Conservation (phyloP, 2,329 filamentous ascomycete species). For the Fusarium fracticaudum region DNA sequence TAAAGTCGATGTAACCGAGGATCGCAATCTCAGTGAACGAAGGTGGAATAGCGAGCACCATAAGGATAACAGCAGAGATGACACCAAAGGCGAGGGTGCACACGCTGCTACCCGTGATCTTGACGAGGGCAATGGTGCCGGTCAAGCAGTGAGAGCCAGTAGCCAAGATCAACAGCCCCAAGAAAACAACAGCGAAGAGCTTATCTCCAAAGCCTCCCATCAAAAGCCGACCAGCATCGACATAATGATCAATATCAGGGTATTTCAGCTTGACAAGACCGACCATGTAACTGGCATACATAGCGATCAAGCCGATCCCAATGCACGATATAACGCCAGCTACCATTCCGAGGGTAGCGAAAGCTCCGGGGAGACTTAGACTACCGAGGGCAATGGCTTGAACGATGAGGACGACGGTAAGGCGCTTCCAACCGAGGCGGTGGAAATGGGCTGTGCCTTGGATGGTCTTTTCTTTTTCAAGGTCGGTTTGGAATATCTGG, state of each 20-base stretch:
- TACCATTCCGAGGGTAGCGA: conserved; percentile 64
- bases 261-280: conserved; percentile 58
- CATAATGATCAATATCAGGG: conserved; percentile 71
- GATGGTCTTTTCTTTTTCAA: conserved; percentile 58
- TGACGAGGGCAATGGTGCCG: conserved; percentile 75
- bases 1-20: conserved; percentile 64
- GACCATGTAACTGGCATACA: conserved; percentile 58
- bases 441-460: conserved; percentile 60
- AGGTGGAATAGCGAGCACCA: conserved; percentile 57
- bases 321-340: conserved; percentile 54
- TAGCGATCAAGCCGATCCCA: conserved; percentile 55
- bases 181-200: conserved; percentile 67
- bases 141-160: conserved; percentile 77
- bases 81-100: conserved; percentile 59
- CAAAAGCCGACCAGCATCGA: conserved; percentile 72
- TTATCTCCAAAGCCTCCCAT: conserved; percentile 65
- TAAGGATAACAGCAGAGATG: conserved; percentile 56
- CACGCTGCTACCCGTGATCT: conserved; percentile 64
- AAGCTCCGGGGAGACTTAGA: conserved; percentile 60
- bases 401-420: conserved; percentile 64
- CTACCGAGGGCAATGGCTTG: conserved; percentile 65
- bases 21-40: conserved; percentile 60
- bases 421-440: conserved; percentile 41
- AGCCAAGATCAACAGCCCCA: conserved; percentile 72
- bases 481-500: conserved; percentile 39